Percentiles rank a stretch among this genome's conserved stretches.
Conservation (phyloP, 2,329 filamentous ascomycete genomes). For the Monosporascus cannonballus region DNA sequence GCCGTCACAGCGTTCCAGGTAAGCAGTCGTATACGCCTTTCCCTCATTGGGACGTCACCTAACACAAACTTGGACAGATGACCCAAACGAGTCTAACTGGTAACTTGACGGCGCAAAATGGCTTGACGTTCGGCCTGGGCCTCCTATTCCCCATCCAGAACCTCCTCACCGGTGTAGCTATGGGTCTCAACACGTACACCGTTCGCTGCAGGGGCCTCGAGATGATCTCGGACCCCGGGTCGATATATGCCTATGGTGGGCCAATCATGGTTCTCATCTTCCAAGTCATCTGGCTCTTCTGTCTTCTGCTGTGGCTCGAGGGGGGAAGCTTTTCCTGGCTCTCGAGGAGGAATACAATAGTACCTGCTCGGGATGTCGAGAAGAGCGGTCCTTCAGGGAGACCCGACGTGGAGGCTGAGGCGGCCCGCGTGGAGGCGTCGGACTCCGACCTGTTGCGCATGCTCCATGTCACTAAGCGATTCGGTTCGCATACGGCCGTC, state of each 20-base stretch:
- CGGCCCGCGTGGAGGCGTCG: conserved; percentile 20
- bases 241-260: conserved; percentile 59
- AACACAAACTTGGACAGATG: conserved; percentile 5
- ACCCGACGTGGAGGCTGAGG: conserved; percentile 23
- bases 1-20: conserved; percentile 20
- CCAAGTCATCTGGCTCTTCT: conserved; percentile 54
- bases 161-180: conserved; percentile 51
- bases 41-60: neutral
- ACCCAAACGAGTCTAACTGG: conserved; percentile 10
- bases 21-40: conserved; percentile 2
- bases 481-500: conserved; percentile 58
- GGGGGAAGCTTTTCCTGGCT: conserved; percentile 47
- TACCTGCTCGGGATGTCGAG: conserved; percentile 15
- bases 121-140: conserved; percentile 52
- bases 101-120: conserved; percentile 42
- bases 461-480: conserved; percentile 61
- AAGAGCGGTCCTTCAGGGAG: conserved; percentile 13
- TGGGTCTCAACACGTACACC: conserved; percentile 58
- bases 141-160: conserved; percentile 56
- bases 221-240: conserved; percentile 42
- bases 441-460: conserved; percentile 49
- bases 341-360: neutral
- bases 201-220: conserved; percentile 47
- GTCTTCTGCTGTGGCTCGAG: conserved; percentile 61
- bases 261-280: conserved; percentile 62